Evolutionary conservation across 805 yeast genomes (phyloP).

Genomic region (Saturnispora sekii): DNA sequence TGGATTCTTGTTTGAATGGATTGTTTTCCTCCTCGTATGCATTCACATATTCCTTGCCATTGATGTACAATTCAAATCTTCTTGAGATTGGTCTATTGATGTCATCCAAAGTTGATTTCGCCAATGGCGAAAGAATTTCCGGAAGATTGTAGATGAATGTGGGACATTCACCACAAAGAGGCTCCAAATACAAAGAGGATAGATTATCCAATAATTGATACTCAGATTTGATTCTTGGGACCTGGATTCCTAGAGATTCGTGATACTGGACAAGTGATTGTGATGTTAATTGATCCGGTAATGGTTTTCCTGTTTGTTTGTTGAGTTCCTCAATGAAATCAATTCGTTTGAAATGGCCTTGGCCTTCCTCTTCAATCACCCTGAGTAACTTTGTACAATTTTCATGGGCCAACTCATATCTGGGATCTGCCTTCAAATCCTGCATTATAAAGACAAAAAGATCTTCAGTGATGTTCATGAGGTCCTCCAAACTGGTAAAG

Average conservation of each 20-base stretch:
- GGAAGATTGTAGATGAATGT: constrained; percentile 80
- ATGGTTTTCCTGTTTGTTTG: constrained; percentile 32
- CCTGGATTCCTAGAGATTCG: constrained; percentile 25
- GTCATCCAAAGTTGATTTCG: constrained; percentile 45
- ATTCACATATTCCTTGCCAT: constrained; percentile 74
- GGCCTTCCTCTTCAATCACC: constrained; percentile 12
- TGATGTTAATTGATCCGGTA: constrained; percentile 35
- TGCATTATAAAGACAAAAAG: constrained; percentile 37
- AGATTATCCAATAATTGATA: constrained; percentile 28
- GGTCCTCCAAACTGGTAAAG: constrained; percentile 53
- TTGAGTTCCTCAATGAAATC: constrained; percentile 67
- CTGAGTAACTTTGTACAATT: constrained; percentile 15
- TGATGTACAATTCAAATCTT: constrained; percentile 77
- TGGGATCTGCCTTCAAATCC: constrained; percentile 20
- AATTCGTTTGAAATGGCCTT: constrained; percentile 30
- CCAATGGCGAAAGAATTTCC: constrained; percentile 73
- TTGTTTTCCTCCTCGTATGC: constrained; percentile 96
- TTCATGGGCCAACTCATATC: constrained; percentile 14
- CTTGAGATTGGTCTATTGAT: constrained; percentile 33
- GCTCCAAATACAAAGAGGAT: constrained; percentile 47
- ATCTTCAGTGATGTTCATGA: constrained; percentile 55
- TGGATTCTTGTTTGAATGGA: constrained; percentile 59
- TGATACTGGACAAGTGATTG: constrained; percentile 34
- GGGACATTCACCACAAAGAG: constrained; percentile 48
- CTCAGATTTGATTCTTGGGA: constrained; percentile 36